Evolutionary conservation across 805 yeast species (phyloP).

Genomic region (Candida argentea): DNA sequence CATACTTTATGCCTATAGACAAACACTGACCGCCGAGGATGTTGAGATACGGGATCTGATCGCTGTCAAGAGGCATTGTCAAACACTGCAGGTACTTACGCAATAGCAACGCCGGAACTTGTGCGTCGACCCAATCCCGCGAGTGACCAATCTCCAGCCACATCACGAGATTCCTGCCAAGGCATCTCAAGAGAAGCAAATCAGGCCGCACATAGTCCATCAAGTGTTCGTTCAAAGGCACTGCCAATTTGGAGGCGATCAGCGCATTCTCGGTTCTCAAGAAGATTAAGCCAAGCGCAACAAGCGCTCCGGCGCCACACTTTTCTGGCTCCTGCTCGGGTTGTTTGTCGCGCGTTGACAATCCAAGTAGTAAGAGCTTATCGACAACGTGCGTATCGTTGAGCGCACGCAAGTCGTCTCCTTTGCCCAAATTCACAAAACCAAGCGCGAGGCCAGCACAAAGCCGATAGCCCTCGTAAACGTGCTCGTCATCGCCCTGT

Average conservation of each 20-base stretch:
- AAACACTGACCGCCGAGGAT: slow-evolving; percentile 66
- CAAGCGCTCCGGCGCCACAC: slow-evolving; percentile 62
- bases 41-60: slow-evolving; percentile 51
- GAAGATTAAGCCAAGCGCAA: slow-evolving; percentile 68
- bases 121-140: slow-evolving; percentile 44
- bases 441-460: slow-evolving; percentile 90
- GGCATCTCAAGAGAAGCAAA: slow-evolving; percentile 51
- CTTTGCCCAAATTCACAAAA: slow-evolving; percentile 69
- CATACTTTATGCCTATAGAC: slow-evolving; percentile 65
- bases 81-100: slow-evolving; percentile 18
- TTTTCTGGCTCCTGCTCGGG: slow-evolving; percentile 48
- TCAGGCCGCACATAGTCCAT: slow-evolving; percentile 76
- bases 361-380: slow-evolving; percentile 45
- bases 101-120: slow-evolving; percentile 41
- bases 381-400: slow-evolving; percentile 60
- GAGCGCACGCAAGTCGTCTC: slow-evolving; percentile 46
- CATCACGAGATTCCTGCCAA: slow-evolving; percentile 55
- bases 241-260: slow-evolving; percentile 50
- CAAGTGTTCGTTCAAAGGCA: slow-evolving; percentile 51
- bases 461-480: slow-evolving; percentile 71
- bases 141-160: slow-evolving; percentile 55
- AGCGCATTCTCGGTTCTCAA: slow-evolving; percentile 51
- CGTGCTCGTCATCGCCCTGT: slow-evolving; percentile 45
- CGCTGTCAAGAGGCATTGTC: slow-evolving; percentile 37
- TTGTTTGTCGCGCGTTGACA: slow-evolving; percentile 53